These are phyloP conservation scores for Lactarius hengduanensis DNA, from an alignment of 768 basidiomycete species.

Conservation along the genomic window DNA sequence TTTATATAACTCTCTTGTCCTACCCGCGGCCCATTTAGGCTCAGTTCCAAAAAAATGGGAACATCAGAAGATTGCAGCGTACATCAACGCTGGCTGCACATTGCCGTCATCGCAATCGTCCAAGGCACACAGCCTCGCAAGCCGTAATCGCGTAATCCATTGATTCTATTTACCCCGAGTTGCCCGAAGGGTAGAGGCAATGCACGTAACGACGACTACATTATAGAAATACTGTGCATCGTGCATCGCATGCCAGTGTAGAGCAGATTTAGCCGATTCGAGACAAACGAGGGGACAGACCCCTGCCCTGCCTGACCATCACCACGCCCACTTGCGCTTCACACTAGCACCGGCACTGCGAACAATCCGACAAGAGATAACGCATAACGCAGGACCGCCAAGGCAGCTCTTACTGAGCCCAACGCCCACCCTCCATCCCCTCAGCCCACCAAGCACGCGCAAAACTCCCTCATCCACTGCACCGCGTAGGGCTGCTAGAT, in stretches of 20 bases:
- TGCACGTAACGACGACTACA: background rate
- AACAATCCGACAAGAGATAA: slow-evolving; percentile 43
- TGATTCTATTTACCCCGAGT: background rate
- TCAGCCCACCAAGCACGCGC: slow-evolving; percentile 35
- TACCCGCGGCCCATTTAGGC: slow-evolving; percentile 2
- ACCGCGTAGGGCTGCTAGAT: slow-evolving; percentile 51
- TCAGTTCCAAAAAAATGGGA: background rate
- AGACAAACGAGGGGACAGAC: background rate
- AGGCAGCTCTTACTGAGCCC: slow-evolving; percentile 60
- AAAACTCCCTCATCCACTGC: slow-evolving; percentile 40
- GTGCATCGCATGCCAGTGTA: background rate
- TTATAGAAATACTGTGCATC: background rate
- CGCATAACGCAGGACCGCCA: slow-evolving; percentile 41
- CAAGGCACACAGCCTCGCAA: background rate
- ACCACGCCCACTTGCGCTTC: background rate
- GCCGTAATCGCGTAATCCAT: too few relatives aligned
- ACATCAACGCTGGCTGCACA: background rate
- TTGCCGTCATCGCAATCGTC: background rate
- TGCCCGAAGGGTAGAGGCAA: background rate
- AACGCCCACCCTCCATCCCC: slow-evolving; percentile 51
- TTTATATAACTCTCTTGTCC: background rate
- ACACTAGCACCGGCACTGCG: slow-evolving; percentile 4
- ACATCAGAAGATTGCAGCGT: background rate
- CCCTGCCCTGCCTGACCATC: background rate
- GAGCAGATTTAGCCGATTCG: background rate